phyloP scores from a whole-genome alignment of 1,284 basidiomycete species.

The Ganoderma sinense region DNA sequence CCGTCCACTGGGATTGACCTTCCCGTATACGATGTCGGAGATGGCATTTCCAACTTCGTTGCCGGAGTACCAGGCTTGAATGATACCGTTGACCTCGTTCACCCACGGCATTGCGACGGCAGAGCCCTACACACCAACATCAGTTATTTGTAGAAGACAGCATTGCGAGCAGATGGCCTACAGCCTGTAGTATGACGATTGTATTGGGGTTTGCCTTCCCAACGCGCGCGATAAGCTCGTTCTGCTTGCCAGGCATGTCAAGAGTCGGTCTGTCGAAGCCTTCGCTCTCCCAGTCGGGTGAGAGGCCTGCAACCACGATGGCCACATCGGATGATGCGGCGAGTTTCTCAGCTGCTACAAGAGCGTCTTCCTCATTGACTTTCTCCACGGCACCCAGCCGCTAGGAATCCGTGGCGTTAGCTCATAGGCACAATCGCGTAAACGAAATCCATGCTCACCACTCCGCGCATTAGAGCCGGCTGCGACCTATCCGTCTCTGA shows the following conservation, averaged over 20 bases:
- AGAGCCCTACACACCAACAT: constrained; percentile 54
- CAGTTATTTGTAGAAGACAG: constrained; percentile 14
- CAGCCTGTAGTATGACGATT: constrained; percentile 73
- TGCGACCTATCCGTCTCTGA: constrained; percentile 59
- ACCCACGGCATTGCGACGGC: constrained; percentile 75
- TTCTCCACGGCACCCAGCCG: constrained; percentile 73
- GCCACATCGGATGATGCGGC: constrained; percentile 66
- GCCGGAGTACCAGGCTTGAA: constrained; percentile 78
- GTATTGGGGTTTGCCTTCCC: constrained; percentile 69
- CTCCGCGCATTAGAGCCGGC: constrained; percentile 71
- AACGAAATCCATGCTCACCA: constrained; percentile 50
- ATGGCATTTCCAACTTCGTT: constrained; percentile 81
- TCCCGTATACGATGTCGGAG: constrained; percentile 77
- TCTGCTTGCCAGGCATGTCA: constrained; percentile 63
- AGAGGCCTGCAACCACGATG: constrained; percentile 69
- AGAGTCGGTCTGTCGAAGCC: constrained; percentile 70
- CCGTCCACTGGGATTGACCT: constrained; percentile 74
- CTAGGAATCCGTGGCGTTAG: constrained; percentile 36
- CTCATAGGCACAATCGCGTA: background rate
- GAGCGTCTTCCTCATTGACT: constrained; percentile 64
- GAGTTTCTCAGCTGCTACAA: constrained; percentile 64
- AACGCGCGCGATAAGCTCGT: constrained; percentile 67
- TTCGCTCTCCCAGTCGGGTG: constrained; percentile 75
- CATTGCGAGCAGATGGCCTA: constrained; percentile 43
- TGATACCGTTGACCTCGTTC: constrained; percentile 54